Evolutionary conservation across 352 stramenopile genomes (phyloP).

Genomic region (Blastocystis sp.): DNA sequence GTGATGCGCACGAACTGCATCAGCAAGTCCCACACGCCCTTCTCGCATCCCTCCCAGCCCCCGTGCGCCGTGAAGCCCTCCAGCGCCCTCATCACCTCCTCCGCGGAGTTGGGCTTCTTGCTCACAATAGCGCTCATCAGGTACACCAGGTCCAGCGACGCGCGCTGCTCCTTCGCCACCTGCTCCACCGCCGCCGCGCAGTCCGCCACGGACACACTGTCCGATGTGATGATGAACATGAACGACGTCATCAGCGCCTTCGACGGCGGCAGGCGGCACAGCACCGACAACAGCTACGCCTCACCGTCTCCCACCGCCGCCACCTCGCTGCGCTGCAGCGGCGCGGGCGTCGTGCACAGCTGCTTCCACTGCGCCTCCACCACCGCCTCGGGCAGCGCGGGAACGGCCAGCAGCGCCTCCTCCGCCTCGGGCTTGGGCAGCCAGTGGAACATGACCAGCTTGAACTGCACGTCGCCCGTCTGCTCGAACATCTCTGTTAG

Average conservation of each 20-base stretch:
- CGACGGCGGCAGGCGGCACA: neutral
- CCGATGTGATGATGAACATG: neutral
- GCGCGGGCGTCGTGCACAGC: neutral
- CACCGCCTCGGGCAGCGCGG: neutral
- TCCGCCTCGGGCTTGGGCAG: neutral
- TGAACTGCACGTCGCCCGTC: conserved; percentile 11
- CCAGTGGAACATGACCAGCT: conserved; percentile 34
- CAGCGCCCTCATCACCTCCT: neutral
- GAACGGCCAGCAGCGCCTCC: neutral
- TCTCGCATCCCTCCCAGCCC: neutral
- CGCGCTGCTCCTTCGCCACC: neutral
- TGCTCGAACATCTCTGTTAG: neutral
- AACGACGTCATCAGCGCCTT: neutral
- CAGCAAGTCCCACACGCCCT: neutral
- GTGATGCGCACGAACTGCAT: conserved; percentile 1
- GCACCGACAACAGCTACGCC: neutral
- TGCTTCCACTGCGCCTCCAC: neutral
- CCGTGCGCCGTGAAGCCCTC: neutral
- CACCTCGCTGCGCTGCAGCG: conserved; percentile 7
- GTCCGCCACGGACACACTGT: neutral
- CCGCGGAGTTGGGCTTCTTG: neutral
- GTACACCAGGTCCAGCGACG: neutral
- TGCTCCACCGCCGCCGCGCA: neutral
- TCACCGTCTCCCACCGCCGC: neutral
- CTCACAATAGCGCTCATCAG: neutral